Conservation (phyloP, 1,284 basidiomycete genomes). For the Leccinum subrobustum region DNA sequence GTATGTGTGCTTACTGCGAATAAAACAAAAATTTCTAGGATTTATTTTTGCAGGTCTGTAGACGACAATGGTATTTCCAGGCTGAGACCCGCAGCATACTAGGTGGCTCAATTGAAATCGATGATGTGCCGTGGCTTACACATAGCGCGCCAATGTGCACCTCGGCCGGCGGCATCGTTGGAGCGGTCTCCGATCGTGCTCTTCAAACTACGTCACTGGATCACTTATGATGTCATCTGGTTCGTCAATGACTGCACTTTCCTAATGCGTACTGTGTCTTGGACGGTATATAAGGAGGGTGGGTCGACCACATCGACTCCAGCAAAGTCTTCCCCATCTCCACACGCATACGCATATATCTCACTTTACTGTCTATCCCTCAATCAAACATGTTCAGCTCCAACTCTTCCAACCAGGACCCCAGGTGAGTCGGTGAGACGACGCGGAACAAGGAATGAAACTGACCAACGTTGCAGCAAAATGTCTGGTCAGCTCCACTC, state of each 20-base stretch:
- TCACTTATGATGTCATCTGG: slow-evolving; percentile 31
- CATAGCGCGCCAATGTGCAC: not conserved
- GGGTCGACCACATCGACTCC: not conserved
- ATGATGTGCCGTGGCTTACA: not conserved
- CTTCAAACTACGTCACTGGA: slow-evolving; percentile 22
- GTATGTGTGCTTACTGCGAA: too few relatives aligned
- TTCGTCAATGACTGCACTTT: slow-evolving; percentile 19
- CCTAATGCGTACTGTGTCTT: slow-evolving; percentile 30
- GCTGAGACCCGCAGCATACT: not conserved
- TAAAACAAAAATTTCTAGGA: too few relatives aligned
- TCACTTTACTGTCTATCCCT: not conserved
- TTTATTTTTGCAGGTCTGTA: not conserved
- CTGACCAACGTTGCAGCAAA: slow-evolving; percentile 44
- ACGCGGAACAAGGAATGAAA: rapidly evolving
- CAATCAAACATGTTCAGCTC: slow-evolving; percentile 12
- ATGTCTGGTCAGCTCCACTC: slow-evolving; percentile 61
- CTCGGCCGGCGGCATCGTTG: not conserved
- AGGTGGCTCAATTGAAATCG: not conserved
- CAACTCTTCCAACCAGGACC: slow-evolving; percentile 22
- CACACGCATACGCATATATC: not conserved
- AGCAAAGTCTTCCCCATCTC: slow-evolving; percentile 5
- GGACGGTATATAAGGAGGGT: slow-evolving; percentile 28
- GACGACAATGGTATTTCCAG: not conserved
- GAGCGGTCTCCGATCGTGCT: slow-evolving; percentile 6
- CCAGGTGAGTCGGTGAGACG: slow-evolving; percentile 25